These are phyloP conservation scores for Russula olivacea DNA, from an alignment of 768 basidiomycete species.

Conservation along the genomic window DNA sequence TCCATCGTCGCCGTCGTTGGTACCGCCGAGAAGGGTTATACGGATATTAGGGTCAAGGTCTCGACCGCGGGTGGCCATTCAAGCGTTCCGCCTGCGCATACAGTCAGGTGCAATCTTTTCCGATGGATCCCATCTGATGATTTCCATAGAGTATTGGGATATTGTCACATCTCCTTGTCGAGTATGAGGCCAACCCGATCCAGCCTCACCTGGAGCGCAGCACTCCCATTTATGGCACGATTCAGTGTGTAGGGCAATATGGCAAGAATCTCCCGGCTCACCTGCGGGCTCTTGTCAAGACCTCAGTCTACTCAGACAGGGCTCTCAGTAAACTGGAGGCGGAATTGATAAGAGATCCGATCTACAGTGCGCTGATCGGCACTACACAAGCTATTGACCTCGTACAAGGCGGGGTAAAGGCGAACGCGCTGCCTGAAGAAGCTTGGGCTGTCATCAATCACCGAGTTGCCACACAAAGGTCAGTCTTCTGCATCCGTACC, in stretches of 20 bases:
- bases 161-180: slow-evolving; percentile 40
- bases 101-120: slow-evolving; percentile 38
- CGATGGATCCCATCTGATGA: background rate
- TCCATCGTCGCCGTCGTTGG: slow-evolving; percentile 54
- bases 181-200: slow-evolving; percentile 20
- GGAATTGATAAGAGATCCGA: slow-evolving; percentile 27
- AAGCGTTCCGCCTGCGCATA: slow-evolving; percentile 76
- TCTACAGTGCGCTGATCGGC: slow-evolving; percentile 32
- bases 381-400: slow-evolving; percentile 35
- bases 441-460: slow-evolving; percentile 31
- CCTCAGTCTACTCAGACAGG: slow-evolving; percentile 30
- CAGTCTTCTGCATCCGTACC: background rate
- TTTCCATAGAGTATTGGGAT: slow-evolving; percentile 58
- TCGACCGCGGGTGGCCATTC: slow-evolving; percentile 77
- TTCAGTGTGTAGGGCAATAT: slow-evolving; percentile 42
- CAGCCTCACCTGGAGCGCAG: slow-evolving; percentile 30
- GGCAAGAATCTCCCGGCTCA: slow-evolving; percentile 34
- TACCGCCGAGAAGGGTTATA: slow-evolving; percentile 68
- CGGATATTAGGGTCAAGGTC: slow-evolving; percentile 61
- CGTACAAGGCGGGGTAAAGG: slow-evolving; percentile 39
- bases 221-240: slow-evolving; percentile 32
- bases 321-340: slow-evolving; percentile 35
- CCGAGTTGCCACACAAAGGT: slow-evolving; percentile 34
- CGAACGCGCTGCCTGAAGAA: slow-evolving; percentile 43
- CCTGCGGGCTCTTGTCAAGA: slow-evolving; percentile 30